Percentiles rank a stretch among this genome's conserved stretches.
Conservation (phyloP, 805 yeast species). For the Saccharomycopsis malanga region DNA sequence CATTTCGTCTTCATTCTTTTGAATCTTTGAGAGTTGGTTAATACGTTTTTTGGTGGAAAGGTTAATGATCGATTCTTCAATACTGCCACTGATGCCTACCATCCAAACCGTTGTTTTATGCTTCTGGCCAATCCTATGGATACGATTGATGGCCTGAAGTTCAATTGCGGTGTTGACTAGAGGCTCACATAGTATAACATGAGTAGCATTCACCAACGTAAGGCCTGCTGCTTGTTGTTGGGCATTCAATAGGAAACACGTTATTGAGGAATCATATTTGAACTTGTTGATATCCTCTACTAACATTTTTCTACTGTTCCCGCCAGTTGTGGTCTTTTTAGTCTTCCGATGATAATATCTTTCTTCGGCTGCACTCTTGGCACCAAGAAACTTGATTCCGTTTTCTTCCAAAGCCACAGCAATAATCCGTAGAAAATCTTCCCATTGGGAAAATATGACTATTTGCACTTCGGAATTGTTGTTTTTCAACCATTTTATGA, state of each 20-base stretch:
- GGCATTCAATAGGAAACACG: constrained; percentile 82
- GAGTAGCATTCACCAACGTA: constrained; percentile 86
- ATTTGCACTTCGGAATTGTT: constrained; percentile 50
- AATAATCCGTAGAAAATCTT: constrained; percentile 59
- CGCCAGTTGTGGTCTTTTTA: constrained; percentile 7
- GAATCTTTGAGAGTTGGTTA: constrained; percentile 31
- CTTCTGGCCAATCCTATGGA: constrained; percentile 88
- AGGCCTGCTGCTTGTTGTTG: constrained; percentile 86
- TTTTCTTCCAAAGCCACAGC: constrained; percentile 58
- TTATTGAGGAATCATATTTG: constrained; percentile 51
- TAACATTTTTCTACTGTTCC: constrained; percentile 22
- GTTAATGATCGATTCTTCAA: constrained; percentile 81
- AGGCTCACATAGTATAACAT: constrained; percentile 90
- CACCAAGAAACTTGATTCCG: constrained; percentile 50
- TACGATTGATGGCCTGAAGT: constrained; percentile 83
- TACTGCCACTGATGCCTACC: constrained; percentile 75
- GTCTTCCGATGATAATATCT: background rate
- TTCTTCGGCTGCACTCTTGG: constrained; percentile 24
- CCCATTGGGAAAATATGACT: constrained; percentile 86
- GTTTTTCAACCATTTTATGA: constrained; percentile 54
- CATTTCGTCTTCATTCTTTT: constrained; percentile 14
- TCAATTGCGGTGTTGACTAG: constrained; percentile 82
- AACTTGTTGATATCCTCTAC: constrained; percentile 47
- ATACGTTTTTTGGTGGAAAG: constrained; percentile 57
- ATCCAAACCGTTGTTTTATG: constrained; percentile 84